Conservation (phyloP, 192 early-diverging fungal species). For the Entomortierella lignicola region DNA sequence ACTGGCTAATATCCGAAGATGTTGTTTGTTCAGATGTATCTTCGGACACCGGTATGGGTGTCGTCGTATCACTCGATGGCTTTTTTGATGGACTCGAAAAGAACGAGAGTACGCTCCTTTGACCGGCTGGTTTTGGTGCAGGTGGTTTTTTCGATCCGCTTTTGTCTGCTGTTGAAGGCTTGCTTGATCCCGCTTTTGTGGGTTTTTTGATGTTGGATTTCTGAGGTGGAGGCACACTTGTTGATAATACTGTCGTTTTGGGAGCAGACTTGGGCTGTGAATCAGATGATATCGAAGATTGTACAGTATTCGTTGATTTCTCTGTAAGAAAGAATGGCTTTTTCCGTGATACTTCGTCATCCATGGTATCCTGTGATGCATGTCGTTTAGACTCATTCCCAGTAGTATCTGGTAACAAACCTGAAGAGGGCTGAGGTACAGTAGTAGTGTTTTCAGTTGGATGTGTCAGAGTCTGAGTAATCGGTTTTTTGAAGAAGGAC, state of each 20-base stretch:
- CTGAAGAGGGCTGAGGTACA: too few relatives aligned
- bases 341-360: constrained; percentile 16
- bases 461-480: not conserved
- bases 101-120: constrained; percentile 33
- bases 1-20: not conserved
- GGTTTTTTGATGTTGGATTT: constrained; percentile 11
- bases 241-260: not conserved
- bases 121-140: not conserved
- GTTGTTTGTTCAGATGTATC: not conserved
- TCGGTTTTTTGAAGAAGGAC: constrained; percentile 57
- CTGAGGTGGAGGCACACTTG: not conserved
- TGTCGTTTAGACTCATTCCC: constrained; percentile 13
- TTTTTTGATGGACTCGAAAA: constrained; percentile 22
- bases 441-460: not conserved
- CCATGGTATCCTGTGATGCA: not conserved
- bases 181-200: not conserved
- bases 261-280: not conserved
- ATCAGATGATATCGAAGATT: not conserved
- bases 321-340: constrained; percentile 14
- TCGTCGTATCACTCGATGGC: not conserved
- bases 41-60: not conserved
- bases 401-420: too few relatives aligned
- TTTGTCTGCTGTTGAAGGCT: not conserved
- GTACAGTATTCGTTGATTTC: not conserved
- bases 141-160: constrained; percentile 7